Conservation (phyloP, 257 asterid species). For the Solanum chiquidenum region DNA sequence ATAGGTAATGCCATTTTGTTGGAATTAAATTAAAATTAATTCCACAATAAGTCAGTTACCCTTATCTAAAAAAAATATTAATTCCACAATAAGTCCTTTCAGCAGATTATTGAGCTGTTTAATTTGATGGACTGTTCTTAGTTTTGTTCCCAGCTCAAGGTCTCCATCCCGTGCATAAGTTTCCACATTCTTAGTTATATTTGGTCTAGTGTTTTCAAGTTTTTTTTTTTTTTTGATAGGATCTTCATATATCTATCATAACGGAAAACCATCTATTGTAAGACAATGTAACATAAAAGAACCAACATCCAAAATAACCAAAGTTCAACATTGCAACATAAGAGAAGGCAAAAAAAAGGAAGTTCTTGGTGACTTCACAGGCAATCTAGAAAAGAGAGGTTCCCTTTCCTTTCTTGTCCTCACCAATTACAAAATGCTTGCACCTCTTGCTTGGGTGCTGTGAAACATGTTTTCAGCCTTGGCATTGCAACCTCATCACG, state of each 20-base stretch:
- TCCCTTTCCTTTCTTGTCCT: neutral
- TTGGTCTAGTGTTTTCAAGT: neutral
- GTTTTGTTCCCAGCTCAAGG: neutral
- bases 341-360: neutral
- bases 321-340: neutral
- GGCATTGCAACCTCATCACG: neutral
- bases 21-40: neutral
- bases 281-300: neutral
- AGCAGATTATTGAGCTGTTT: neutral
- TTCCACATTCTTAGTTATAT: neutral
- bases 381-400: neutral
- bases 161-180: neutral
- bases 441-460: neutral
- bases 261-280: neutral
- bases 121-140: neutral
- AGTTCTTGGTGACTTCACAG: neutral
- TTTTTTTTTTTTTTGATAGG: neutral
- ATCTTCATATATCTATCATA: neutral
- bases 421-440: neutral
- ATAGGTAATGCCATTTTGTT: neutral
- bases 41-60: neutral
- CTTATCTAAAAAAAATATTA: neutral
- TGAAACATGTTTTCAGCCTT: neutral
- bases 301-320: neutral
- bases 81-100: neutral